Conservation (phyloP, 345 rosid species). For the Orychophragmus violaceus region DNA sequence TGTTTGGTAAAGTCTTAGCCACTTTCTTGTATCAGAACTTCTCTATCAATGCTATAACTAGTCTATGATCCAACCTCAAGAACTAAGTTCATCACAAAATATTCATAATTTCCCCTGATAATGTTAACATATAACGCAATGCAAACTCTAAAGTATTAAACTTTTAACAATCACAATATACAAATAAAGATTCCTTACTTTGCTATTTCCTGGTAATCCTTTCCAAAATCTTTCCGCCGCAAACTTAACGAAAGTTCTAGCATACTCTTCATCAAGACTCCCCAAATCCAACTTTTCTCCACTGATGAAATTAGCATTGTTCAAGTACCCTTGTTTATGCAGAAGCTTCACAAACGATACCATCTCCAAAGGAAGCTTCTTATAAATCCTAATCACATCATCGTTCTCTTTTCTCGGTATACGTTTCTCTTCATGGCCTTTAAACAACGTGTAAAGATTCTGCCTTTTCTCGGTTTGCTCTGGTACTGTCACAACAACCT, state of each 20-base stretch:
- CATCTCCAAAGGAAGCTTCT: constrained; percentile 34
- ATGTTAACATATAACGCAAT: neutral
- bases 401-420: constrained; percentile 7
- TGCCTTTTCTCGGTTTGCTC: constrained; percentile 7
- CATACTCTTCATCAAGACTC: constrained; percentile 47
- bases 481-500: neutral
- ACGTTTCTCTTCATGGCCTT: neutral
- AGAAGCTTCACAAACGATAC: neutral
- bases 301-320: constrained; percentile 47
- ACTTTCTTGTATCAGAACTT: neutral
- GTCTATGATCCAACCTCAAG: neutral
- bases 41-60: neutral
- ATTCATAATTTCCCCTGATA: neutral
- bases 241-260: constrained; percentile 48
- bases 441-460: constrained; percentile 27
- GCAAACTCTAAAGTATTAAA: neutral
- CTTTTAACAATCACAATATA: neutral
- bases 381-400: constrained; percentile 24
- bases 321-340: neutral
- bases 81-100: neutral
- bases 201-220: constrained; percentile 68
- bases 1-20: neutral
- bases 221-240: constrained; percentile 56
- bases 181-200: constrained; percentile 45
- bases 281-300: constrained; percentile 37